Evolutionary conservation across 2,329 filamentous ascomycete species (phyloP).

Genomic region (Harringtonia aguacate): DNA sequence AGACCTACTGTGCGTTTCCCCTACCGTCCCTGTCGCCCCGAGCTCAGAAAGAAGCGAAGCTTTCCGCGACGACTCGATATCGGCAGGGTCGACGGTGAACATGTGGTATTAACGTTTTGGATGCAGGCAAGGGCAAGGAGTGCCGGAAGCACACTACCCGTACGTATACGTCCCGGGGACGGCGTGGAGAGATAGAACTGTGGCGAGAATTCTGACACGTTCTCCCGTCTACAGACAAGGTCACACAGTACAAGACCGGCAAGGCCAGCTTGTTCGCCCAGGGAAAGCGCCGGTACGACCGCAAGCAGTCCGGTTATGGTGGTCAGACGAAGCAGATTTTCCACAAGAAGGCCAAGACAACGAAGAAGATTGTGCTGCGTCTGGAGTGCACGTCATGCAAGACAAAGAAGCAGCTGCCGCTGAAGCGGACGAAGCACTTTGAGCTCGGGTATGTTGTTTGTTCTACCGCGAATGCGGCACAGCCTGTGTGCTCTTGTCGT

Average conservation of each 20-base stretch:
- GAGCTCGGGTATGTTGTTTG: conserved; percentile 76
- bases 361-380: conserved; percentile 99
- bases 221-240: conserved; percentile 39
- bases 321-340: conserved; percentile 99
- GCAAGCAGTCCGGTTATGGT: conserved; percentile 98
- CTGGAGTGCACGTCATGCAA: conserved; percentile 97
- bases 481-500: conserved; percentile 1
- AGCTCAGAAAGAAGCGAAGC: neutral
- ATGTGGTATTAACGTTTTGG: conserved; percentile 7
- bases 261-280: conserved; percentile 40
- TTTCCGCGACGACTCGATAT: neutral
- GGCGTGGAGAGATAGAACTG: neutral
- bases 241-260: conserved; percentile 65
- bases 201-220: neutral
- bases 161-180: conserved; percentile 7
- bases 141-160: conserved; percentile 65
- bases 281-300: conserved; percentile 92
- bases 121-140: conserved; percentile 65
- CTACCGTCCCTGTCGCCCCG: neutral
- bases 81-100: too few relatives aligned
- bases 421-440: conserved; percentile 99
- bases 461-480: too few relatives aligned
- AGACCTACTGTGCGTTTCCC: conserved; percentile 14
- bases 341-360: conserved; percentile 99
- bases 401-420: conserved; percentile 91